Conservation (phyloP, 176 grass and related monocot species). For the Bromus sterilis region DNA sequence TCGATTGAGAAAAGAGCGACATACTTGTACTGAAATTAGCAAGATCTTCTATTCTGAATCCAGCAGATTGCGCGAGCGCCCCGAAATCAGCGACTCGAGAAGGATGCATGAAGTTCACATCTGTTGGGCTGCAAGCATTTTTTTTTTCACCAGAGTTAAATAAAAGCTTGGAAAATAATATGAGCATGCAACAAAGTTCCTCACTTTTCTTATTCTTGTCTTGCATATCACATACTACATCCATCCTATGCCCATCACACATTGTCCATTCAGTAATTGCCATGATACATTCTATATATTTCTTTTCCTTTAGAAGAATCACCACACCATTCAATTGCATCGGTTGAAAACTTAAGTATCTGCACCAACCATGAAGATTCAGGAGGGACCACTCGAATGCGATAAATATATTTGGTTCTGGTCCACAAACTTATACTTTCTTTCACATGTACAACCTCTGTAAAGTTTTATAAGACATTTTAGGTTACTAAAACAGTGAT, state of each 20-base stretch:
- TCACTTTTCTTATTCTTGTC: neutral
- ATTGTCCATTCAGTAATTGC: neutral
- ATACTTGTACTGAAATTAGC: constrained; percentile 53
- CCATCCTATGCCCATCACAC: neutral
- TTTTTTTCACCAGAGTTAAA: neutral
- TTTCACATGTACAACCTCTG: too few species aligned
- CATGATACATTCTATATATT: neutral
- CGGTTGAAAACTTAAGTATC: neutral
- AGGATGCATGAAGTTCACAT: constrained; percentile 55
- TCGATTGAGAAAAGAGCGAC: constrained; percentile 16
- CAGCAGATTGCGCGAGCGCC: constrained; percentile 47
- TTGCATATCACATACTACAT: neutral
- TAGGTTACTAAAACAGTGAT: too few species aligned
- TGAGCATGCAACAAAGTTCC: neutral
- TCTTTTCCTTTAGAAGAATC: neutral
- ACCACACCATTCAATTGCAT: neutral
- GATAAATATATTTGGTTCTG: constrained; percentile 4
- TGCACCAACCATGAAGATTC: neutral
- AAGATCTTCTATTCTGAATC: constrained; percentile 60
- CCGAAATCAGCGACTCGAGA: constrained; percentile 54
- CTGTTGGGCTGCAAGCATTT: constrained; percentile 24
- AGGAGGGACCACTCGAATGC: neutral
- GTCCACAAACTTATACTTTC: neutral
- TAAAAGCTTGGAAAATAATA: neutral
- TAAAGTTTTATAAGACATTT: too few species aligned